These are phyloP conservation scores for Malassezia yamatoensis DNA, from an alignment of 1,284 basidiomycete species.

Conservation along the genomic window DNA sequence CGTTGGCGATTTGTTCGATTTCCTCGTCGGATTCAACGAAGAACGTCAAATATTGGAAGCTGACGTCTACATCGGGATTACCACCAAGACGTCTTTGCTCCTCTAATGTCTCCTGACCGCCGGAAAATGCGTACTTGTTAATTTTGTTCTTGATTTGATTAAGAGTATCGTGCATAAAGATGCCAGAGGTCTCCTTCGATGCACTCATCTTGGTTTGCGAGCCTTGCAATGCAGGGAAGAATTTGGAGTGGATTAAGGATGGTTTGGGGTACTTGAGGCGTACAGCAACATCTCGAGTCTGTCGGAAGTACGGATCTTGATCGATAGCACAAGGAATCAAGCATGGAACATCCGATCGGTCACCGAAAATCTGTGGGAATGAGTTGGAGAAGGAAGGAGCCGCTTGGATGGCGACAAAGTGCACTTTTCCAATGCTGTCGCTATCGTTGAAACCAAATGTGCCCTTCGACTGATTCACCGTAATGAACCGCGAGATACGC, in stretches of 20 bases:
- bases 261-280: slow-evolving; percentile 95
- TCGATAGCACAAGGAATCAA: slow-evolving; percentile 98
- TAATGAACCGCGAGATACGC: slow-evolving; percentile 82
- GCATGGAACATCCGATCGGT: slow-evolving; percentile 70
- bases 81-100: slow-evolving; percentile 82
- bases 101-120: slow-evolving; percentile 69
- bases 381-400: slow-evolving; percentile 95
- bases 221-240: slow-evolving; percentile 96
- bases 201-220: slow-evolving; percentile 99
- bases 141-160: slow-evolving; percentile 97
- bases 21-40: slow-evolving; percentile 90
- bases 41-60: slow-evolving; percentile 93
- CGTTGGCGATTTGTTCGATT: slow-evolving; percentile 67
- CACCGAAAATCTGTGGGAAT: slow-evolving; percentile 94
- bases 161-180: slow-evolving; percentile 88
- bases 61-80: slow-evolving; percentile 87
- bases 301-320: slow-evolving; percentile 83
- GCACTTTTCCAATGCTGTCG: slow-evolving; percentile 95
- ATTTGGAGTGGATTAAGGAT: slow-evolving; percentile 81
- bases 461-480: slow-evolving; percentile 82
- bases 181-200: slow-evolving; percentile 75
- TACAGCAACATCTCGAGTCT: slow-evolving; percentile 86
- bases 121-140: slow-evolving; percentile 58
- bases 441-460: slow-evolving; percentile 85
- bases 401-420: slow-evolving; percentile 95